A percentile compares a stretch with the other conserved stretches of the same genome.
Conservation (phyloP, 345 rosid species). For the Arabidopsis suecica region DNA sequence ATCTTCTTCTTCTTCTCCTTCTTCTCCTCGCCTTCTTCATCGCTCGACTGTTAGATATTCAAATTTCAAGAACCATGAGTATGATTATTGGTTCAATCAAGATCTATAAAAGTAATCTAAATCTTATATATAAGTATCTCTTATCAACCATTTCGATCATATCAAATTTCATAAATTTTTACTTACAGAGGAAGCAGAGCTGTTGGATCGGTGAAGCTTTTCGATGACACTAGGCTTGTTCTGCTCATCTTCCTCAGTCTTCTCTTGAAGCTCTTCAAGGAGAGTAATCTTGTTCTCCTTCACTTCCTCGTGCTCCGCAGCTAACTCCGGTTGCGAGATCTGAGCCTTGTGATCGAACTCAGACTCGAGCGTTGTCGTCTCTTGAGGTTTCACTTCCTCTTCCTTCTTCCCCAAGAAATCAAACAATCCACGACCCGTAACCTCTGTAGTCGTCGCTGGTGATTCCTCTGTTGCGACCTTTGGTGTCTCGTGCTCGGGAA, state of each 20-base stretch:
- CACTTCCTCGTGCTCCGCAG: constrained; percentile 24
- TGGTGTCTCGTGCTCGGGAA: constrained; percentile 54
- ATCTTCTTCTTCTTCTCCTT: constrained; percentile 52
- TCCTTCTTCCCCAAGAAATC: constrained; percentile 74
- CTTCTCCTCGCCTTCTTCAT: constrained; percentile 69
- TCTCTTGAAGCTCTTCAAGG: constrained; percentile 65
- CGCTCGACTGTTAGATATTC: constrained; percentile 59
- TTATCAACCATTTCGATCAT: neutral
- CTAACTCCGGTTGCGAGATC: constrained; percentile 52
- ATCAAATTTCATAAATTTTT: neutral
- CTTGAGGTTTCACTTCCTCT: constrained; percentile 65
- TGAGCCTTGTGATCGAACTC: constrained; percentile 72
- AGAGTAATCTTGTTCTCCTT: constrained; percentile 41
- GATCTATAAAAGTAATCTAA: neutral
- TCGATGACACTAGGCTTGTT: constrained; percentile 60
- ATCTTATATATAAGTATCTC: neutral
- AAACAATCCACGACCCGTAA: constrained; percentile 70
- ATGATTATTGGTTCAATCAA: neutral
- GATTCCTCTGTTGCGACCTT: constrained; percentile 32
- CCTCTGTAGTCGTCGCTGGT: constrained; percentile 46
- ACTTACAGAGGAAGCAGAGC: constrained; percentile 95
- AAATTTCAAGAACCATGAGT: neutral
- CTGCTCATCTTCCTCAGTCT: constrained; percentile 50
- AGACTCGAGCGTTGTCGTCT: constrained; percentile 49
- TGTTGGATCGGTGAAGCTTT: constrained; percentile 69